A percentile compares a stretch with the other conserved stretches of the same genome.
These are phyloP conservation scores for Madurella fahalii DNA, from an alignment of 2,329 filamentous ascomycete species.

Conservation along the genomic window DNA sequence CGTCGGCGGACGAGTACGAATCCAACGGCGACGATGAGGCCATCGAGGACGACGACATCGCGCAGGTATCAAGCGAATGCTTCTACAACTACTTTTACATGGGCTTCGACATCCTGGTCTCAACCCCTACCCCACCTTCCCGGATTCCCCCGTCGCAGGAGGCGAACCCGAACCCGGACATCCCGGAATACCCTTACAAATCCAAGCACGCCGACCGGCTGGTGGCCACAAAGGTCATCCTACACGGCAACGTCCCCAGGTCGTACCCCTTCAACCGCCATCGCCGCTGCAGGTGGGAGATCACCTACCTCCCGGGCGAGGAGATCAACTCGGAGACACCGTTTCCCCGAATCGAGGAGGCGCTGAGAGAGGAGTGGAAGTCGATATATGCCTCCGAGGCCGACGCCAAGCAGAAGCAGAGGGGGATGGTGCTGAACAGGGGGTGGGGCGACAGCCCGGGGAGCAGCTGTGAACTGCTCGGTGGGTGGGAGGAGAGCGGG, in stretches of 20 bases:
- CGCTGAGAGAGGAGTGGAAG: slow-evolving; percentile 67
- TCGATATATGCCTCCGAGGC: slow-evolving; percentile 56
- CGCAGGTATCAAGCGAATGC: slow-evolving; percentile 63
- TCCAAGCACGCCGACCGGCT: slow-evolving; percentile 57
- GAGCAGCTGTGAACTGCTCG: slow-evolving; percentile 80
- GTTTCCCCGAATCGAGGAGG: slow-evolving; percentile 68
- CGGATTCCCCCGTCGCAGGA: slow-evolving; percentile 54
- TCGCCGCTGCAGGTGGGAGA: slow-evolving; percentile 81
- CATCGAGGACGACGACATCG: slow-evolving; percentile 52
- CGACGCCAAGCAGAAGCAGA: slow-evolving; percentile 49
- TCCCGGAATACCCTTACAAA: slow-evolving; percentile 35
- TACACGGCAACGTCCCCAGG: slow-evolving; percentile 92
- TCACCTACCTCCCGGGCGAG: slow-evolving; percentile 51
- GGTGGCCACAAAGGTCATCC: slow-evolving; percentile 84
- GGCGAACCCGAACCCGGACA: slow-evolving; percentile 15
- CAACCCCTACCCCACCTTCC: slow-evolving; percentile 64
- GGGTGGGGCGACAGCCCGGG: slow-evolving; percentile 90
- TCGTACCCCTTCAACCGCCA: slow-evolving; percentile 97
- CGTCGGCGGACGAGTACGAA: slow-evolving; percentile 67
- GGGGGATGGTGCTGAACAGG: slow-evolving; percentile 84
- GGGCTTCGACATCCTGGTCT: slow-evolving; percentile 91
- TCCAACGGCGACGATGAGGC: slow-evolving; percentile 48
- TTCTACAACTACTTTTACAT: slow-evolving; percentile 98
- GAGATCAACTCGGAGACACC: slow-evolving; percentile 68
- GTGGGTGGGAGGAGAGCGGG: slow-evolving; percentile 77